Base-by-base conservation (phyloP, 345 rosid genomes). In the Eucalyptus caleyi region DNA sequence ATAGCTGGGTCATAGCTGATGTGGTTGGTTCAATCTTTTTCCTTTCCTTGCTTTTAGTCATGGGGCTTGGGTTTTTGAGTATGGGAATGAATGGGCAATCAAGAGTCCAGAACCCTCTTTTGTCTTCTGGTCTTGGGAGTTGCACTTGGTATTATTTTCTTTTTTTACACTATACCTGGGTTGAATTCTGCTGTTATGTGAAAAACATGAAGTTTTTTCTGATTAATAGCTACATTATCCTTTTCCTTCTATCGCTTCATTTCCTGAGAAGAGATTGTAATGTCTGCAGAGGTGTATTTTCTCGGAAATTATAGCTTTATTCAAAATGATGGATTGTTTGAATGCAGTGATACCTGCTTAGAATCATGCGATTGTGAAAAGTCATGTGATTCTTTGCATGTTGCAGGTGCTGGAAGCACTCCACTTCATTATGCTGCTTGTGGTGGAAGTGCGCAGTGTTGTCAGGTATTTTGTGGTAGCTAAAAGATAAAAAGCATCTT, bases 391-490 rank as follows among this genome's bases (percentile, higher is more conserved):
- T 26, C 65, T 82, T 56, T 42, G 26, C 47, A 23, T 50, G 37
- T 83, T 94, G 87, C 94, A 97, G 99, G 99, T 88, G 96, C 99
- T 49, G 99, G 98, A 91, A 98, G 99, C 94, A 94, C 98, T 34
- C 90, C 98, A 81, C 97, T 98, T 34, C 99, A 98, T 91, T 98
- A 98, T 90, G 99, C 98, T 92, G 98, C 99, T 45, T 98, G 99
- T 93, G 99, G 99, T 65, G 99, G 99, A 92, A 98, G 94, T 93
- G 92, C 92, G 50, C 97, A 95, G 65, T 98, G 99, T 89, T 98
- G 99, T 90, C 97, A 97, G 95, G 99, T 97, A 94, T 54, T 91
- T 89, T 88, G 87, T 62, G 49, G 32, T 56, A 89, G 69, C 89
- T 87, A 24, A 13, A 51, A 54, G 15, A 72, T 32, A 27, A 42